Base-by-base conservation (phyloP, 805 yeast species). In the Saccharomycopsis sp. region DNA sequence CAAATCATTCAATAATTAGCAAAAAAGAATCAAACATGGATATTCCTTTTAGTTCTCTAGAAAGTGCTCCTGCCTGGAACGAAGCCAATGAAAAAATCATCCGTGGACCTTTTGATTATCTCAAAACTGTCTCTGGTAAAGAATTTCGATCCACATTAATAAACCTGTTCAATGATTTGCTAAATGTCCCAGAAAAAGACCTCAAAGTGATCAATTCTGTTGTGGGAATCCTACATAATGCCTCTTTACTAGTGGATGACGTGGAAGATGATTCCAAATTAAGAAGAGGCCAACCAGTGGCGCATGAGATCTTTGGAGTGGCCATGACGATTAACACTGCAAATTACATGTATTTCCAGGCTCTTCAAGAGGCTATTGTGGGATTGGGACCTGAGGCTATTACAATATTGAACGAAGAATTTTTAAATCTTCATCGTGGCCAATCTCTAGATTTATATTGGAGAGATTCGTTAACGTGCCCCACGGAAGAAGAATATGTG, bases 371-470 rank as follows among this genome's bases (percentile, higher is more conserved):
- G 43, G 63, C 77, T 30, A 51, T 59, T 41, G 43, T 52, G 47
- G n/a, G n/a, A n/a, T 52, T 65, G 48, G 53, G 59, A 41, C 51
- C 51, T 19, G 48, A 49, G 37, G 64, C 63, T 3, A 48, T 57
- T 51, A 54, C 55, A 17, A 67, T 77, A 1, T 69, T 77, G 45
- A 65, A 74, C 45, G 82, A 82, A 37, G 96, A 88, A 51, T 66
- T 88, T 74, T 57, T 83, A 39, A 78, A 81, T 52, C 60, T 88
- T 42, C 96, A 88, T 55, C 67, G 81, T 35, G 97, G 97, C 4
- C 97, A 88, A 62, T 94, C 95, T 0, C 59, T 81, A 45, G 97
- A 88, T 51, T 67, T 88, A 17, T 80, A 77, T 57, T 88, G 96
- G 96, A 66, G 96, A 47, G 95, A 86, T 42, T 62, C 68, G 21